These are phyloP conservation scores for Noccaea caerulescens DNA, from an alignment of 345 rosid genomes.

Conservation along the genomic window DNA sequence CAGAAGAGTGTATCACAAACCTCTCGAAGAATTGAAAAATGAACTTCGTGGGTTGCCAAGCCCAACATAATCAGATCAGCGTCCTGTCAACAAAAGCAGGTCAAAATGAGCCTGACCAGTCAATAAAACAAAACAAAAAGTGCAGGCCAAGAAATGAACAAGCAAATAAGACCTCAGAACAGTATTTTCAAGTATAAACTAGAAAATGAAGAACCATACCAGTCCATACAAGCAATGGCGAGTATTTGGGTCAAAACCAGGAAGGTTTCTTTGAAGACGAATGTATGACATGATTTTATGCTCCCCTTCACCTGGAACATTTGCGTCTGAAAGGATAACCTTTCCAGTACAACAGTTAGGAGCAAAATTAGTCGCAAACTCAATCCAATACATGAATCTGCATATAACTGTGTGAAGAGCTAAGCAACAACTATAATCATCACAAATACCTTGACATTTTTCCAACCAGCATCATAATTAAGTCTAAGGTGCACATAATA, in stretches of 20 bases:
- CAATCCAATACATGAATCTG: neutral
- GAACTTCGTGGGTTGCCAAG: conserved; percentile 95
- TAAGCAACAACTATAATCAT: neutral
- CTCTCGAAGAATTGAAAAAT: conserved; percentile 98
- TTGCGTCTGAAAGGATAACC: conserved; percentile 94
- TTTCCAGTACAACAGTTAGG: conserved; percentile 43
- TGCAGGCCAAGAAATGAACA: neutral
- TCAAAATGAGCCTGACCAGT: conserved; percentile 27
- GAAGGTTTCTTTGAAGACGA: conserved; percentile 85
- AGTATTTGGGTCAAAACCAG: conserved; percentile 83
- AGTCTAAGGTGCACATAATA: conserved; percentile 77
- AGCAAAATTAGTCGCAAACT: conserved; percentile 33
- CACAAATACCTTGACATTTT: conserved; percentile 65
- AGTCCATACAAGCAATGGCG: conserved; percentile 86
- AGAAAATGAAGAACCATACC: conserved; percentile 58
- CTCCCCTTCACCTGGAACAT: conserved; percentile 97
- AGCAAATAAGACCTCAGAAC: neutral
- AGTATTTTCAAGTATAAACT: neutral
- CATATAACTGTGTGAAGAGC: neutral
- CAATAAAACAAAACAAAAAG: conserved; percentile 19
- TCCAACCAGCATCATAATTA: conserved; percentile 88
- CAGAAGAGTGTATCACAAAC: conserved; percentile 47
- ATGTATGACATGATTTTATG: conserved; percentile 88
- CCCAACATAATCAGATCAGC: conserved; percentile 98
- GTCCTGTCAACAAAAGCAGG: conserved; percentile 60